Conservation (phyloP, 78 protist genomes). For the Planoprotostelium fungivorum region DNA sequence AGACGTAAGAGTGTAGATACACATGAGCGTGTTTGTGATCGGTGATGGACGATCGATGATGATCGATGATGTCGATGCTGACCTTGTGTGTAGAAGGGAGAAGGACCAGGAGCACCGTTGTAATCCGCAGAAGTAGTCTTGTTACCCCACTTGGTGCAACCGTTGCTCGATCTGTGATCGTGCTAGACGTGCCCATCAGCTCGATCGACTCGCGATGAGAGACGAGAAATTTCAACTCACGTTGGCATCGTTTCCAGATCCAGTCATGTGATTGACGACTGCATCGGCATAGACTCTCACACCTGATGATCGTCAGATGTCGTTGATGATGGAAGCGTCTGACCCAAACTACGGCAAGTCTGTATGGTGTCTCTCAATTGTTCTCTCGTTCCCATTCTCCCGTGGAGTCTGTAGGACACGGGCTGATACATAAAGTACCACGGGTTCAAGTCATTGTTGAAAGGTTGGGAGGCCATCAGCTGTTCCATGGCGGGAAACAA, state of each 20-base stretch:
- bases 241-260: conserved; percentile 68
- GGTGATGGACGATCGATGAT: too few species aligned
- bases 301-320: conserved; percentile 18
- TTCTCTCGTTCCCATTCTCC: conserved; percentile 49
- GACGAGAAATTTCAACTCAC: too few species aligned
- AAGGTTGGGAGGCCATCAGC: conserved; percentile 48
- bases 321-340: neutral
- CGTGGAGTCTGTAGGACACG: conserved; percentile 45
- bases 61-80: too few species aligned
- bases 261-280: conserved; percentile 75
- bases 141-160: conserved; percentile 26
- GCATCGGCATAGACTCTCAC: conserved; percentile 72
- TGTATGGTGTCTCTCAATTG: conserved; percentile 11
- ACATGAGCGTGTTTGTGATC: too few species aligned
- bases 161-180: neutral
- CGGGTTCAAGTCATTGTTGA: conserved; percentile 45
- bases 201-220: neutral
- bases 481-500: conserved; percentile 59
- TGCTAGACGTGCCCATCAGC: neutral
- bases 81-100: conserved; percentile 23
- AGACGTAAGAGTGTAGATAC: too few species aligned
- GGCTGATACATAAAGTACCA: conserved; percentile 72
- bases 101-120: neutral
- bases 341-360: neutral
- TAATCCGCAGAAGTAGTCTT: conserved; percentile 28